Percentiles rank a stretch among this genome's conserved stretches.
Conservation (phyloP, 495 filamentous ascomycete genomes). For the Usnea hakonensis region DNA sequence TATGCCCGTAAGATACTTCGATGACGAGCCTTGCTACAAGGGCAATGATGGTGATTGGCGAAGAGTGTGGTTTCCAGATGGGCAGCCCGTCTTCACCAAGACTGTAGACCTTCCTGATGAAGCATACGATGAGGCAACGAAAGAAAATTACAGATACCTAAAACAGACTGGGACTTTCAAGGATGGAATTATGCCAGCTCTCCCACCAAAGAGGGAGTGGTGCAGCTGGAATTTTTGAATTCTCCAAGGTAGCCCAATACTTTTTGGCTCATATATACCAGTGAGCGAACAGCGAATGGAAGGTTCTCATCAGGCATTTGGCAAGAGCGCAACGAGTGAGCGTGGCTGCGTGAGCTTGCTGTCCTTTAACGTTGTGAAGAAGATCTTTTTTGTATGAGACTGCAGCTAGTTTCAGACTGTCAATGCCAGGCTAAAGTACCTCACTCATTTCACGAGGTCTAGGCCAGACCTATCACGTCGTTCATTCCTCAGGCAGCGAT, state of each 20-base stretch:
- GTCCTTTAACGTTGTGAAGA: background rate
- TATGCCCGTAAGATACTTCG: constrained; percentile 45
- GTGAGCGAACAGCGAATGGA: background rate
- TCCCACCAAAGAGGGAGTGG: constrained; percentile 67
- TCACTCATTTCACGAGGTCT: too few relatives aligned
- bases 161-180: constrained; percentile 54
- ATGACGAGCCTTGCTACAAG: constrained; percentile 43
- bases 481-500: constrained; percentile 75
- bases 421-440: too few relatives aligned
- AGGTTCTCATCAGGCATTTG: background rate
- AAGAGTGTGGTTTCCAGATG: constrained; percentile 62
- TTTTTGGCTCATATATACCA: background rate
- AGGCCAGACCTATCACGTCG: background rate
- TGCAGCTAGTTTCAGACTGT: background rate
- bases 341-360: background rate
- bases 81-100: constrained; percentile 51
- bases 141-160: constrained; percentile 51
- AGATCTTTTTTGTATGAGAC: background rate
- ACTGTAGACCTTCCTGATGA: constrained; percentile 43
- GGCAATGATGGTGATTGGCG: constrained; percentile 42
- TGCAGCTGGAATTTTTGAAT: constrained; percentile 60
- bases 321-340: background rate
- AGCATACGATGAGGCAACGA: constrained; percentile 42
- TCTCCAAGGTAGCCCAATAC: background rate
- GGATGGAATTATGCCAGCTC: constrained; percentile 55